These are phyloP conservation scores for Suhomyces sp. DNA, from an alignment of 805 yeast species.

Conservation along the genomic window DNA sequence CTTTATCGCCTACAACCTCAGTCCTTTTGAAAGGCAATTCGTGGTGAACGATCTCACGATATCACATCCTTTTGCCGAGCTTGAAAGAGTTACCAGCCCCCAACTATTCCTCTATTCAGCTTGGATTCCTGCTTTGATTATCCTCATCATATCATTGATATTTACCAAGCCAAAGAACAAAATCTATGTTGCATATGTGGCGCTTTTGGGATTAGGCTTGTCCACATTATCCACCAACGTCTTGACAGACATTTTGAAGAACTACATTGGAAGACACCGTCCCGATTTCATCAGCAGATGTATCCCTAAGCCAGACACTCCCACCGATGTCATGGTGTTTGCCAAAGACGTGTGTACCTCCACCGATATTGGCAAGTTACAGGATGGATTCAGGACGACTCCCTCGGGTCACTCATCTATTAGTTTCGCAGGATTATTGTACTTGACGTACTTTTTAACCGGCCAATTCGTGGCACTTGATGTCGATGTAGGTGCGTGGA, in stretches of 20 bases:
- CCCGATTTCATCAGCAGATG: slow-evolving; percentile 93
- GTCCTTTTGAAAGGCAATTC: slow-evolving; percentile 80
- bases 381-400: slow-evolving; percentile 78
- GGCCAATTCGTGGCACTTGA: slow-evolving; percentile 58
- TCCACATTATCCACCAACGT: slow-evolving; percentile 60
- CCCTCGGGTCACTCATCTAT: slow-evolving; percentile 81
- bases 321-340: slow-evolving; percentile 50
- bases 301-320: slow-evolving; percentile 59
- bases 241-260: slow-evolving; percentile 72
- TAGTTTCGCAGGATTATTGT: slow-evolving; percentile 68
- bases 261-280: slow-evolving; percentile 84
- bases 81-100: slow-evolving; percentile 65
- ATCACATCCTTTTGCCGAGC: slow-evolving; percentile 76
- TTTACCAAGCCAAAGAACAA: slow-evolving; percentile 53
- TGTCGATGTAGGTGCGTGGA: slow-evolving; percentile 59
- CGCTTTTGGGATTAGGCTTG: slow-evolving; percentile 64
- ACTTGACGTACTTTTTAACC: slow-evolving; percentile 59
- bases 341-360: slow-evolving; percentile 71
- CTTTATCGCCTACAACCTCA: slow-evolving; percentile 21
- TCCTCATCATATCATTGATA: slow-evolving; percentile 37
- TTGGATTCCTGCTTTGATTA: slow-evolving; percentile 47
- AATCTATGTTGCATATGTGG: slow-evolving; percentile 49
- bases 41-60: slow-evolving; percentile 71
- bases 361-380: slow-evolving; percentile 37
- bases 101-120: slow-evolving; percentile 55